Conservation (phyloP, 495 filamentous ascomycete species). For the Diplogelasinospora grovesii region DNA sequence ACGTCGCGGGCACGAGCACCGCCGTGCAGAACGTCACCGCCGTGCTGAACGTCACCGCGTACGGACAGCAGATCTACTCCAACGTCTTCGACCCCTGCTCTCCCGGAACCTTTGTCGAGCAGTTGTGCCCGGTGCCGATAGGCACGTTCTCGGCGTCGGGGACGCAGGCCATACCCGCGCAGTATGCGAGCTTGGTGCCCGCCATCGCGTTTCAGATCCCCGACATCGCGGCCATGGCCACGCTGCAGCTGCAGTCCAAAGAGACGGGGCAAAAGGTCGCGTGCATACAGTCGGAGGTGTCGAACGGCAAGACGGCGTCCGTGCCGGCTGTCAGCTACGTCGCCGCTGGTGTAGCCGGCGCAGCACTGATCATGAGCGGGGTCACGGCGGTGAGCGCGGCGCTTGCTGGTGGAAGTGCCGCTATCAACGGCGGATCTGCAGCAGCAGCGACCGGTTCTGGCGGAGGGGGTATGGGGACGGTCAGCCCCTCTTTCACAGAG, state of each 20-base stretch:
- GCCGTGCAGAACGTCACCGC: slow-evolving; percentile 77
- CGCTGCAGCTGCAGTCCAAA: slow-evolving; percentile 61
- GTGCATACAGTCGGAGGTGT: slow-evolving; percentile 74
- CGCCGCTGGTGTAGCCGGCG: slow-evolving; percentile 81
- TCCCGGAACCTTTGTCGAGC: slow-evolving; percentile 50
- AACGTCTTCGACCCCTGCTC: slow-evolving; percentile 81
- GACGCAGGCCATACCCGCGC: slow-evolving; percentile 56
- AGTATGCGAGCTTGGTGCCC: slow-evolving; percentile 70
- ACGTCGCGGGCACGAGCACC: slow-evolving; percentile 71
- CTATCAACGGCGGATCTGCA: slow-evolving; percentile 28
- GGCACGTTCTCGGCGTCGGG: slow-evolving; percentile 70
- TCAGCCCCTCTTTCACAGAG: slow-evolving; percentile 80
- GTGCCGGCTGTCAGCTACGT: slow-evolving; percentile 76
- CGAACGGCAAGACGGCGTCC: slow-evolving; percentile 76
- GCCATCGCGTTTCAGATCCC: slow-evolving; percentile 87
- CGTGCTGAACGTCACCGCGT: slow-evolving; percentile 71
- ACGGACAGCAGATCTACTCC: slow-evolving; percentile 75
- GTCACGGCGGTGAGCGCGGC: slow-evolving; percentile 63
- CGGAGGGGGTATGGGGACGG: slow-evolving; percentile 58
- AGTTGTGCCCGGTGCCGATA: slow-evolving; percentile 83
- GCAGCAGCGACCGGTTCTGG: no score
- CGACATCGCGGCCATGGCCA: slow-evolving; percentile 83
- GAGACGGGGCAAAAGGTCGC: slow-evolving; percentile 59
- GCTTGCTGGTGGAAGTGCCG: slow-evolving; percentile 37
- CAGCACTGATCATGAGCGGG: slow-evolving; percentile 68